These are phyloP conservation scores for Lachancea waltii DNA, from an alignment of 805 yeast genomes.

Conservation along the genomic window DNA sequence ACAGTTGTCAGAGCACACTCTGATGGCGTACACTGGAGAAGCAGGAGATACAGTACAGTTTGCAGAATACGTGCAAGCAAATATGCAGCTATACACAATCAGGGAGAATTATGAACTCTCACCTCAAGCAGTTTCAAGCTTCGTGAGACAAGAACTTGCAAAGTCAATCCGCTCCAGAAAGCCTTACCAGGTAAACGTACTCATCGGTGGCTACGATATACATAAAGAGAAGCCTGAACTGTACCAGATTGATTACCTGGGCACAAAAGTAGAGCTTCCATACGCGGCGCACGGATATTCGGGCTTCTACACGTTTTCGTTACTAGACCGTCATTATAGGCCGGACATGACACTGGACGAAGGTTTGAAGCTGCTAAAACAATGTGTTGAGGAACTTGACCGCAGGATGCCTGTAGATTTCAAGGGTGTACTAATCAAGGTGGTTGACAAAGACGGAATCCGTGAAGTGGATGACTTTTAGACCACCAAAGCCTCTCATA, in stretches of 20 bases:
- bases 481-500: neutral
- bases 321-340: conserved; percentile 85
- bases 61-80: conserved; percentile 91
- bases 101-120: conserved; percentile 77
- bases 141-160: conserved; percentile 83
- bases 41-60: conserved; percentile 94
- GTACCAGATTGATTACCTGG: conserved; percentile 89
- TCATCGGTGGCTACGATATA: conserved; percentile 76
- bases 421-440: conserved; percentile 73
- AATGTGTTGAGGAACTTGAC: conserved; percentile 72
- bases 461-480: conserved; percentile 35
- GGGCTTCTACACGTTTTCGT: conserved; percentile 87
- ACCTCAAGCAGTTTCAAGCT: conserved; percentile 82
- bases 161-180: conserved; percentile 84
- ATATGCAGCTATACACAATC: conserved; percentile 79
- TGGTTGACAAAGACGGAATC: conserved; percentile 58
- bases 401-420: conserved; percentile 75
- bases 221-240: conserved; percentile 55
- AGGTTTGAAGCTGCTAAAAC: conserved; percentile 65
- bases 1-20: conserved; percentile 61
- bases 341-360: conserved; percentile 68
- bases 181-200: conserved; percentile 91
- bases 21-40: conserved; percentile 91
- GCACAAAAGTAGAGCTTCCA: conserved; percentile 84
- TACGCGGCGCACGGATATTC: conserved; percentile 99